Conservation (phyloP, 352 stramenopile species). For the Hyaloperonospora arabidopsidis region DNA sequence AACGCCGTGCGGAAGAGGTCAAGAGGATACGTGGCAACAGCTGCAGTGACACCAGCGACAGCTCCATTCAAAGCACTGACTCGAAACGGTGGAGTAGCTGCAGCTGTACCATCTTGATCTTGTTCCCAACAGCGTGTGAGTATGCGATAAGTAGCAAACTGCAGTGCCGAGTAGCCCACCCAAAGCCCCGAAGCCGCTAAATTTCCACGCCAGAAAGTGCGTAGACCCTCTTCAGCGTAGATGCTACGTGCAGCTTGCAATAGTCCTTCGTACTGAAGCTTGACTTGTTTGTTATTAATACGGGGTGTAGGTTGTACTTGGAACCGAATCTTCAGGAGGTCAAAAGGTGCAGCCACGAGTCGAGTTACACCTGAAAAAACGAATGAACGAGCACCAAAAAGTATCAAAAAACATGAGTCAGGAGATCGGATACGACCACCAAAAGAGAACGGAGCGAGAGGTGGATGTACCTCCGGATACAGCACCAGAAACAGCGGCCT, state of each 20-base stretch:
- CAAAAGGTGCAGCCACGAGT: slow-evolving; percentile 64
- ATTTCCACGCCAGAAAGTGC: slow-evolving; percentile 81
- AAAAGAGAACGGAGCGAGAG: not conserved
- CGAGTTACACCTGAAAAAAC: slow-evolving; percentile 38
- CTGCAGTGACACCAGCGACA: slow-evolving; percentile 80
- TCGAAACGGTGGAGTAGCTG: slow-evolving; percentile 6
- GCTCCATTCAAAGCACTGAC: slow-evolving; percentile 81
- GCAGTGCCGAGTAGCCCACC: slow-evolving; percentile 74
- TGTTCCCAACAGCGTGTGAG: slow-evolving; percentile 36
- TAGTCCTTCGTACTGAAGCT: slow-evolving; percentile 47
- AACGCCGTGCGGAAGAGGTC: slow-evolving; percentile 92
- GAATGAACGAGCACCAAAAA: not conserved
- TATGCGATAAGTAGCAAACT: slow-evolving; percentile 64
- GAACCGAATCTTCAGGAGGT: slow-evolving; percentile 79
- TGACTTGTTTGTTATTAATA: slow-evolving; percentile 19
- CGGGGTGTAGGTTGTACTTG: slow-evolving; percentile 57
- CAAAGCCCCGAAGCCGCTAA: slow-evolving; percentile 67
- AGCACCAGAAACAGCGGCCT: slow-evolving; percentile 54
- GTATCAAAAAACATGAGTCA: not conserved
- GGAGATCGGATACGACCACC: too few species aligned
- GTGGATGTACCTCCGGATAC: slow-evolving; percentile 44
- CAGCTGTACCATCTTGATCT: slow-evolving; percentile 4
- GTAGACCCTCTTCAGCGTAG: slow-evolving; percentile 70
- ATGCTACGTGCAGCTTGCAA: slow-evolving; percentile 56
- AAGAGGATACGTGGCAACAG: slow-evolving; percentile 89